phyloP scores from a whole-genome alignment of 2,329 filamentous ascomycete species.

The Aspergillus brasiliensis region DNA sequence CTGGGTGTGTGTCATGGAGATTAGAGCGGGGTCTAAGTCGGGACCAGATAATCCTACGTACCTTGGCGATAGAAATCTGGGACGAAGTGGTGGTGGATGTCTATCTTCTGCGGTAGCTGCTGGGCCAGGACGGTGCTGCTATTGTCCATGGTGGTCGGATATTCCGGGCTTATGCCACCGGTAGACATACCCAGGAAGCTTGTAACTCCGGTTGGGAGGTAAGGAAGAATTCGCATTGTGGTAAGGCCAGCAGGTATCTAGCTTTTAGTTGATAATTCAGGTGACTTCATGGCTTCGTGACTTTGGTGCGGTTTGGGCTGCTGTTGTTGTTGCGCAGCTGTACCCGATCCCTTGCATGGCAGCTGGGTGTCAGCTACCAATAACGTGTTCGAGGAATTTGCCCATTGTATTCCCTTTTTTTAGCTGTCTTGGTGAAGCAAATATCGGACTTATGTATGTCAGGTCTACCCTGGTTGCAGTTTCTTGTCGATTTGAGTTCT shows the following conservation, averaged over 20 bases:
- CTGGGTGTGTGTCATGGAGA: neutral
- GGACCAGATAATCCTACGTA: neutral
- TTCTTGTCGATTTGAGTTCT: too few species aligned
- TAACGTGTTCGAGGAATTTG: neutral
- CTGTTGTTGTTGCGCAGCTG: neutral
- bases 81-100: conserved; percentile 1
- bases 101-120: neutral
- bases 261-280: too few species aligned
- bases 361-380: neutral
- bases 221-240: neutral
- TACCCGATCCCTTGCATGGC: neutral
- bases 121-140: neutral
- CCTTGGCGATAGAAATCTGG: neutral
- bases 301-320: neutral
- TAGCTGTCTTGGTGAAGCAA: too few species aligned
- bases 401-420: too few species aligned
- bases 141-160: neutral
- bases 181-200: neutral
- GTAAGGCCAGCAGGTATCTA: too few species aligned
- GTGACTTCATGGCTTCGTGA: too few species aligned
- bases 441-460: too few species aligned
- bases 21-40: neutral
- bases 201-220: neutral
- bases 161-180: neutral
- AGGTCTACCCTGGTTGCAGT: too few species aligned